Conservation (phyloP, 2,329 filamentous ascomycete genomes). For the Pseudogymnoascus sp. region DNA sequence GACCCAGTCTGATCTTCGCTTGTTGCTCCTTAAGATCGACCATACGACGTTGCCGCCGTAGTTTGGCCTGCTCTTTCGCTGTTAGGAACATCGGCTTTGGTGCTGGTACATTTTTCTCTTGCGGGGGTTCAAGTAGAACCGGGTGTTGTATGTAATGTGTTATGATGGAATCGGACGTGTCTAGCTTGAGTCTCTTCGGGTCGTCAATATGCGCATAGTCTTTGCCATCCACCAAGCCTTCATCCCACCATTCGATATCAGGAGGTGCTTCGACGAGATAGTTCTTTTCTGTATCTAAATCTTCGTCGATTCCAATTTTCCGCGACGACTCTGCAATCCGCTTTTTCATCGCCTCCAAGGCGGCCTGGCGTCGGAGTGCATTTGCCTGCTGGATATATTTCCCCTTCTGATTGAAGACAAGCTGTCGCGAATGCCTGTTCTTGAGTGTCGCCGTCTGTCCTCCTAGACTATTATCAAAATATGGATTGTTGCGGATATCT, state of each 20-base stretch:
- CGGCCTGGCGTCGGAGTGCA: constrained; percentile 76
- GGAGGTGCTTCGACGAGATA: constrained; percentile 80
- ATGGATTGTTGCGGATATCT: constrained; percentile 64
- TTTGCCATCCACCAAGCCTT: constrained; percentile 68
- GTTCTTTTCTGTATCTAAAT: constrained; percentile 78
- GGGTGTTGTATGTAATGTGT: constrained; percentile 91
- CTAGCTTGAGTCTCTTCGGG: constrained; percentile 60
- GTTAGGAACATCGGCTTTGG: constrained; percentile 92
- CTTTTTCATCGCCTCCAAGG: constrained; percentile 90
- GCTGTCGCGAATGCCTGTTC: constrained; percentile 61
- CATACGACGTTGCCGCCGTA: constrained; percentile 82
- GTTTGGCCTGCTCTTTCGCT: constrained; percentile 79
- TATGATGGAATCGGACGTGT: constrained; percentile 73
- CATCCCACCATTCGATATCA: constrained; percentile 95
- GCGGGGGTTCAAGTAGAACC: constrained; percentile 80
- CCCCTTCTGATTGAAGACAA: constrained; percentile 89
- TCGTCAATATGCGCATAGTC: constrained; percentile 66
- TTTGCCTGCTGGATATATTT: constrained; percentile 96
- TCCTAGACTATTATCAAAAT: constrained; percentile 65
- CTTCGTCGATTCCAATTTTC: constrained; percentile 90
- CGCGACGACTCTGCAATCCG: constrained; percentile 79
- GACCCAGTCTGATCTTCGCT: constrained; percentile 85
- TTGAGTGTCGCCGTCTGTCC: constrained; percentile 50
- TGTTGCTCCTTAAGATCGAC: constrained; percentile 93
- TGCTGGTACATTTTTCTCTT: constrained; percentile 70